phyloP scores from a whole-genome alignment of 1,284 basidiomycete genomes.

The Pseudomicrostroma phylloplanum region DNA sequence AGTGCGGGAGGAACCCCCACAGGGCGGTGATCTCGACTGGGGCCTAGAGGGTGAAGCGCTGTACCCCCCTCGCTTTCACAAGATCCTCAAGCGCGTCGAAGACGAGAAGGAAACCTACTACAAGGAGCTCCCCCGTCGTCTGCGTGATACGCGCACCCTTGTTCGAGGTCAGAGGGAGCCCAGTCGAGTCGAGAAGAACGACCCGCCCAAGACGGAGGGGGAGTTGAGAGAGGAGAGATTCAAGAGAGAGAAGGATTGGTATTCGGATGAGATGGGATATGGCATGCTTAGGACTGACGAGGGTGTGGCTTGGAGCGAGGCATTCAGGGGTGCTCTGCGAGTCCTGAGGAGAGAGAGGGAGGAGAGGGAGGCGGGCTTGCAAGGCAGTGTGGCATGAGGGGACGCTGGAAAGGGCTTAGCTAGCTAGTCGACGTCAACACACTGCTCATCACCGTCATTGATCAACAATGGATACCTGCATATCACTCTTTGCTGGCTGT shows the following conservation, averaged over 20 bases:
- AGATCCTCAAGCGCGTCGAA: constrained; percentile 61
- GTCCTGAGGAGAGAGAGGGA: constrained; percentile 52
- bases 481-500: too few relatives aligned
- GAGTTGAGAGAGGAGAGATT: constrained; percentile 60
- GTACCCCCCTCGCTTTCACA: constrained; percentile 63
- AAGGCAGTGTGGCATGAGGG: too few relatives aligned
- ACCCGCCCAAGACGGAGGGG: constrained; percentile 78
- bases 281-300: constrained; percentile 64
- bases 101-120: constrained; percentile 74
- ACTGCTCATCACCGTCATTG: too few relatives aligned
- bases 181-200: constrained; percentile 71
- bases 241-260: constrained; percentile 78
- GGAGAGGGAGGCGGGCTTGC: too few relatives aligned
- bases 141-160: constrained; percentile 71
- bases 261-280: constrained; percentile 68
- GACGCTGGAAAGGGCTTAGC: too few relatives aligned
- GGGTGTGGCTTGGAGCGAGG: constrained; percentile 68
- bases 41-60: constrained; percentile 63
- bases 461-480: too few relatives aligned
- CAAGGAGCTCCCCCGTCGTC: constrained; percentile 62
- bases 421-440: too few relatives aligned
- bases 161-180: constrained; percentile 71
- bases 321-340: constrained; percentile 62
- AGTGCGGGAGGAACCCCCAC: constrained; percentile 20
- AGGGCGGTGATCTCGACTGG: constrained; percentile 66